Evolutionary conservation across 352 stramenopile genomes (phyloP).

Genomic region (Thraustochytrium sp.): DNA sequence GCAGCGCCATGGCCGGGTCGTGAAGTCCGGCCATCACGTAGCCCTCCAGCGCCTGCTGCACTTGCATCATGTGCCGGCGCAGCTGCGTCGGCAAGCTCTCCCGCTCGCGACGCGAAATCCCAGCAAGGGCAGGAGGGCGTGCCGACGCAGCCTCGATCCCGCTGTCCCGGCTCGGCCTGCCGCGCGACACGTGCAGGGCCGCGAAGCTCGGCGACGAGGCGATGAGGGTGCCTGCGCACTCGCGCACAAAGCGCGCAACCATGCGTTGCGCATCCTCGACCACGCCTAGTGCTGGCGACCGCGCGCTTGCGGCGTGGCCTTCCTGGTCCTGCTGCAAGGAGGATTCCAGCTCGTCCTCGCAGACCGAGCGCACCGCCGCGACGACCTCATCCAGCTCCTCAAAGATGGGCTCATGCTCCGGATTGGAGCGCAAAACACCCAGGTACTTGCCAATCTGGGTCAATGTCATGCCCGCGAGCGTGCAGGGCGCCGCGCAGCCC

Average conservation of each 20-base stretch:
- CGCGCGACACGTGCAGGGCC: neutral
- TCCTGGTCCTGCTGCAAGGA: neutral
- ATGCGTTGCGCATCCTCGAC: neutral
- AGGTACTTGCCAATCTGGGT: constrained; percentile 11
- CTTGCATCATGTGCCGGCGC: constrained; percentile 17
- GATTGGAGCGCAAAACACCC: neutral
- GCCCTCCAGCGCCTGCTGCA: constrained; percentile 8
- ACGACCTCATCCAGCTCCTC: constrained; percentile 16
- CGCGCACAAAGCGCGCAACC: neutral
- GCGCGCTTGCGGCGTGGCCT: too few relatives aligned
- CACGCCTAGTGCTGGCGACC: neutral
- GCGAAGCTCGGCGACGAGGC: neutral
- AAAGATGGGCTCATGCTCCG: constrained; percentile 23
- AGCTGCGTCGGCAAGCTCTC: neutral
- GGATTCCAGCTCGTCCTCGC: neutral
- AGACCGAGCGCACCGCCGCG: neutral
- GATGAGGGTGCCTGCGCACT: neutral
- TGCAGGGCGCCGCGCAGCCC: constrained; percentile 11
- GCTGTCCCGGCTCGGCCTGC: neutral
- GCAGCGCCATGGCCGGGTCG: neutral
- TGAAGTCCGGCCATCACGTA: neutral
- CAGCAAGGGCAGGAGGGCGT: too few relatives aligned
- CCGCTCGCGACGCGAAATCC: neutral
- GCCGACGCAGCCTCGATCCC: too few relatives aligned
- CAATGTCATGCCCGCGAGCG: constrained; percentile 6